Evolutionary conservation across 2,329 filamentous ascomycete species (phyloP).

Genomic region (Metarhizium robertsii): DNA sequence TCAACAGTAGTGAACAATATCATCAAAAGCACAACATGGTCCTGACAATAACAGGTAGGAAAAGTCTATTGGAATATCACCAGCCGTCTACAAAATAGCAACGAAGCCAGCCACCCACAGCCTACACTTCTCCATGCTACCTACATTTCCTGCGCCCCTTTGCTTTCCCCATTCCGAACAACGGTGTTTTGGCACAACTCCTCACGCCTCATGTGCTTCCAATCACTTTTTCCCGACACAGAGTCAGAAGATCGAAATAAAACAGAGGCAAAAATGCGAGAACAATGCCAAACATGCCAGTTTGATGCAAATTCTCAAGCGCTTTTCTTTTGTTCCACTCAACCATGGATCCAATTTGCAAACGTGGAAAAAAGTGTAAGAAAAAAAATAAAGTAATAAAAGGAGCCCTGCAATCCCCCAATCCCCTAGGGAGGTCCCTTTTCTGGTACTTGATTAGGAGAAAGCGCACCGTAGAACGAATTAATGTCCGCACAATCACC

Average conservation of each 20-base stretch:
- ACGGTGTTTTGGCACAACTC: background rate
- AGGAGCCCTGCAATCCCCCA: background rate
- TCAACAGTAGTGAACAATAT: background rate
- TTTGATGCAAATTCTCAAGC: slow-evolving; percentile 1
- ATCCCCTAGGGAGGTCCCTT: background rate
- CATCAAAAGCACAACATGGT: background rate
- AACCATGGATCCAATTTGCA: slow-evolving; percentile 7
- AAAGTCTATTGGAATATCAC: slow-evolving; percentile 4
- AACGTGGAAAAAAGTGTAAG: slow-evolving; percentile 5
- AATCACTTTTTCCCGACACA: background rate
- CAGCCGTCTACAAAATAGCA: background rate
- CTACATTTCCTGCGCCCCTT: background rate
- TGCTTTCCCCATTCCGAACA: background rate
- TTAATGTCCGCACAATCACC: background rate
- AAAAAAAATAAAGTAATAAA: slow-evolving; percentile 2
- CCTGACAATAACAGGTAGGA: background rate
- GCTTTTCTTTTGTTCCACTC: slow-evolving; percentile 1
- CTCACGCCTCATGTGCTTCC: background rate
- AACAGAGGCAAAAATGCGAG: slow-evolving; percentile 1
- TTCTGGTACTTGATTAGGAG: background rate
- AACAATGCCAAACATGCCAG: slow-evolving; percentile 2
- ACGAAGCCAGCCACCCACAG: background rate
- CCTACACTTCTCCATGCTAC: background rate
- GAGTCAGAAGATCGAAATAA: background rate
- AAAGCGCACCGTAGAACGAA: background rate